Evolutionary conservation across 129 eudicot species (phyloP), one percentile per base, ranked within the genome.

Genomic region (Chrysanthemum lavandulifolium): DNA sequence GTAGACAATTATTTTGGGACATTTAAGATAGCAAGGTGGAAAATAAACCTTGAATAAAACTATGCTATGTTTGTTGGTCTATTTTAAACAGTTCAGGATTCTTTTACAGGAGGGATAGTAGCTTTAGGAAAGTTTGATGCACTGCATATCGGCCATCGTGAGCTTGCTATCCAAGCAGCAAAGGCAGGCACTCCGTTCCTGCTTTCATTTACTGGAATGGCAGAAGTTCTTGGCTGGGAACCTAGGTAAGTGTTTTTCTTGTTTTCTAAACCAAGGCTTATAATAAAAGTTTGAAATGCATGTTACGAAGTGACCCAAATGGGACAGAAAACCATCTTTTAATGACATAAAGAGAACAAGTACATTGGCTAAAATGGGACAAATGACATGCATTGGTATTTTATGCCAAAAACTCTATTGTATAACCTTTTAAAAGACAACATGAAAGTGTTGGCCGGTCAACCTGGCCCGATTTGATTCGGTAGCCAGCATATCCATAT

Each of bases 71-170:
- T 60, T 40, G 16, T 51, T 63, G 56, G 56, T 56, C 25, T 69
- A 52, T 52, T 70, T 59, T 10, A n/a, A 62, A 62, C 15, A 59
- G 9, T 48, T 72, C 3, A 10, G 15, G 40, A 33, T 71, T 6
- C 43, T 66, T 70, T 69, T 70, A 29, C 60, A 95, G 99, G 96
- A 27, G 97, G 99, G 48, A 80, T 91, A 68, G 99, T 95, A 59
- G 99, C 99, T 60, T 68, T 95, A 71, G 99, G 99, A 55, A 95
- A 95, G 81, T 95, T 95, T 77, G 99, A 95, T 78, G 99, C 99
- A 33, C 90, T 95, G 40, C 99, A 95, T 74, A 83, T 95, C 10
- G 99, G 99, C 76, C 97, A 95, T 71, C 93, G 99, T 43, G 97
- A 95, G 80, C 99, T 95, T 67, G 99, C 97, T 49, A 86, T 88